A percentile compares a stretch with the other conserved stretches of the same genome.
Evolutionary conservation across 768 basidiomycete genomes (phyloP).

Genomic region (Lepiota venenata): DNA sequence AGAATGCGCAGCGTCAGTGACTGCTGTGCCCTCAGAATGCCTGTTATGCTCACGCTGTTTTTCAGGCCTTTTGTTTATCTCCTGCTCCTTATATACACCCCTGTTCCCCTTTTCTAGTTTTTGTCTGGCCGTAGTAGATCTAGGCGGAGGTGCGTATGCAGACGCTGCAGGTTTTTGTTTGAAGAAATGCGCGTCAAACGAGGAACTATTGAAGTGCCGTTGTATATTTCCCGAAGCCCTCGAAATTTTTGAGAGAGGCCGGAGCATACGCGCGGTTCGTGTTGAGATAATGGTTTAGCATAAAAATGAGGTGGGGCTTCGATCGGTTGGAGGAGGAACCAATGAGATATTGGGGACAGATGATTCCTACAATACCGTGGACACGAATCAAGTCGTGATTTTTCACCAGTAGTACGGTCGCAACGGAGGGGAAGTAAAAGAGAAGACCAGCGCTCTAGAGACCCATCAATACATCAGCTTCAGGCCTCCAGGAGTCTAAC

Average conservation of each 20-base stretch:
- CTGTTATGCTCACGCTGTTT: slow-evolving; percentile 2
- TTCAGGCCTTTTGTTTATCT: neutral
- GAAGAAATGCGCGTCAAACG: slow-evolving; percentile 2
- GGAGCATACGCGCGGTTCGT: neutral
- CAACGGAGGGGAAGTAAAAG: too few species aligned
- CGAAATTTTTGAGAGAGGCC: slow-evolving; percentile 2
- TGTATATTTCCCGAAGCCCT: neutral
- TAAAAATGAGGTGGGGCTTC: neutral
- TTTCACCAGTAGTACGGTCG: too few species aligned
- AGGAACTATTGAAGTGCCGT: neutral
- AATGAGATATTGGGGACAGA: too few species aligned
- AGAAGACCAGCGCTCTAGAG: too few species aligned
- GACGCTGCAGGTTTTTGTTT: slow-evolving; percentile 1
- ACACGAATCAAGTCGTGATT: too few species aligned
- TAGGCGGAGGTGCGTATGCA: neutral
- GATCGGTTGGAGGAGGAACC: too few species aligned
- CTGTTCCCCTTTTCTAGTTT: neutral
- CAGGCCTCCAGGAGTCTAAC: too few species aligned
- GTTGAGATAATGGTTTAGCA: neutral
- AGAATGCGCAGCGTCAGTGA: neutral
- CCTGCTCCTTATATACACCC: neutral
- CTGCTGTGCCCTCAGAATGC: neutral
- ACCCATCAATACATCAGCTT: too few species aligned
- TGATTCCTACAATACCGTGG: too few species aligned
- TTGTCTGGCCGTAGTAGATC: neutral